A percentile compares a stretch with the other conserved stretches of the same genome.
phyloP scores from a whole-genome alignment of 139 green algal genomes.

The Yamagishiella unicocca region DNA sequence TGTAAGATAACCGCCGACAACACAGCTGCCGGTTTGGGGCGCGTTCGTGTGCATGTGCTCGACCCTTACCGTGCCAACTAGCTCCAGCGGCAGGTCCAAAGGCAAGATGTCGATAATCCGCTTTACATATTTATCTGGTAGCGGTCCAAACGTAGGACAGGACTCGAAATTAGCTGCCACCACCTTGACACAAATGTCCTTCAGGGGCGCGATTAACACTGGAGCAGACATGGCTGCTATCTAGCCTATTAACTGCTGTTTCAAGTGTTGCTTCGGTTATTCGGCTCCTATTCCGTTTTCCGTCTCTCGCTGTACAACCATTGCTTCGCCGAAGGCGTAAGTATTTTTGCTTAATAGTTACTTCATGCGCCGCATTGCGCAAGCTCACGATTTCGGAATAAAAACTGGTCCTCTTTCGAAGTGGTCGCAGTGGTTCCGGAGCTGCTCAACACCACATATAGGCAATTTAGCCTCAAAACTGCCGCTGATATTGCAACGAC shows the following conservation, averaged over 20 bases:
- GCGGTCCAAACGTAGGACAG: constrained; percentile 61
- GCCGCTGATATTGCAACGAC: too few species aligned
- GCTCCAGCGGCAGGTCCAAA: constrained; percentile 79
- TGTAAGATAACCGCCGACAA: not conserved
- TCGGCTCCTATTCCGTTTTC: not conserved
- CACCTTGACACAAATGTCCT: constrained; percentile 75
- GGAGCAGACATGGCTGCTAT: constrained; percentile 36
- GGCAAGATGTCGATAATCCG: constrained; percentile 71
- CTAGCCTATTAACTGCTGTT: not conserved
- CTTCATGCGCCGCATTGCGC: too few species aligned
- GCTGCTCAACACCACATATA: too few species aligned
- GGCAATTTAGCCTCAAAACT: too few species aligned
- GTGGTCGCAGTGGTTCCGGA: not conserved
- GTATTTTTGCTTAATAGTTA: not conserved
- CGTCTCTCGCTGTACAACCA: not conserved
- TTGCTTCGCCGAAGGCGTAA: not conserved
- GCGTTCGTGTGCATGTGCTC: not conserved
- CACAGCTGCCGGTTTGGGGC: not conserved
- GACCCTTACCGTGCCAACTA: constrained; percentile 72
- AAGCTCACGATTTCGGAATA: not conserved
- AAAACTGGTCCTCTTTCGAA: not conserved
- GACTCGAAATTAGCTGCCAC: constrained; percentile 74
- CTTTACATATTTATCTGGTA: constrained; percentile 69
- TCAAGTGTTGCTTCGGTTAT: not conserved
- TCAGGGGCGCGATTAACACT: constrained; percentile 26